Conservation (phyloP, 805 yeast genomes). For the Barnettozyma populi region DNA sequence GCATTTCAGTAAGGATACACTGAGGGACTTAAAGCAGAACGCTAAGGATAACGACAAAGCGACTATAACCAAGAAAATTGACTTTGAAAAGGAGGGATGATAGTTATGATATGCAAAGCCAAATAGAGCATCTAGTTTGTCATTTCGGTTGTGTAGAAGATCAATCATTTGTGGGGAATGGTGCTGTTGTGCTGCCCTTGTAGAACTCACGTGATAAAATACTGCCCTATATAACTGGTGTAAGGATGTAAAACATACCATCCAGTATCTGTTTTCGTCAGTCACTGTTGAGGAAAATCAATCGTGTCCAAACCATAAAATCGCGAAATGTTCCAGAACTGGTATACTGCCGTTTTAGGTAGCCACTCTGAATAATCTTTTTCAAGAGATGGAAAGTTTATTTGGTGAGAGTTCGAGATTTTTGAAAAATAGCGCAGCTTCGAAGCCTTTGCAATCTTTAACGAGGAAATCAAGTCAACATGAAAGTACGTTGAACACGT, state of each 20-base stretch:
- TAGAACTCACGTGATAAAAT: not conserved
- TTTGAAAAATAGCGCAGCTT: slow-evolving; percentile 16
- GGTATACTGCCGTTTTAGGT: slow-evolving; percentile 12
- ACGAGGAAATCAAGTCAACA: slow-evolving; percentile 9
- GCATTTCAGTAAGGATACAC: slow-evolving; percentile 9
- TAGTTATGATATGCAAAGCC: too few relatives aligned
- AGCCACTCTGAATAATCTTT: slow-evolving; percentile 24
- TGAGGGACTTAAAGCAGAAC: slow-evolving; percentile 1
- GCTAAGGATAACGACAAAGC: not conserved
- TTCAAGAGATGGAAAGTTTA: slow-evolving; percentile 1
- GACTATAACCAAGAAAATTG: slow-evolving; percentile 7
- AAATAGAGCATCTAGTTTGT: not conserved
- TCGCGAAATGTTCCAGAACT: slow-evolving; percentile 2
- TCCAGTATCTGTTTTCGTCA: not conserved
- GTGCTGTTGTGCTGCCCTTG: not conserved
- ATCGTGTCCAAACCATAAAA: not conserved
- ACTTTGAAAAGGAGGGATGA: slow-evolving; percentile 4
- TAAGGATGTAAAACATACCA: not conserved
- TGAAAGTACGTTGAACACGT: slow-evolving; percentile 10
- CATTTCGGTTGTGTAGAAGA: not conserved
- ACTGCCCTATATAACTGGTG: not conserved
- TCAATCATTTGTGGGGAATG: too few relatives aligned
- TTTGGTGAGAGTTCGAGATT: slow-evolving; percentile 14
- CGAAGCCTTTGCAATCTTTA: slow-evolving; percentile 1
- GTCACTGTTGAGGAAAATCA: not conserved